These are phyloP conservation scores for Pulveroboletus sp. DNA, from an alignment of 768 basidiomycete genomes.

Conservation along the genomic window DNA sequence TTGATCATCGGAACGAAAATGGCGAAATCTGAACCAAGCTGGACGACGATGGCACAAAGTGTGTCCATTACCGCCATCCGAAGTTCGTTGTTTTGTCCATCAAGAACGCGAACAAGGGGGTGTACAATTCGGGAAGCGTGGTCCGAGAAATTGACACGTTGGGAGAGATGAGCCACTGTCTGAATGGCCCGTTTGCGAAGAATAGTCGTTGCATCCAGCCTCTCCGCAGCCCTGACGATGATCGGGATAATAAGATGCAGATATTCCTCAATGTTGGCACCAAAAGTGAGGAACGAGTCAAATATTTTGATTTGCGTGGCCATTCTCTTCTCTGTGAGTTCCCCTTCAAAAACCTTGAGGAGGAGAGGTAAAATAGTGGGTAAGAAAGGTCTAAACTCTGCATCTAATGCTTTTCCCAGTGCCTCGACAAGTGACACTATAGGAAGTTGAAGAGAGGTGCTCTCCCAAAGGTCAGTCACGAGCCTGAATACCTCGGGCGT, in stretches of 20 bases:
- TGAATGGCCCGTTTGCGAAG: constrained; percentile 87
- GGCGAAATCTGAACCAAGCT: constrained; percentile 94
- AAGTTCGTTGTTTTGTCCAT: constrained; percentile 69
- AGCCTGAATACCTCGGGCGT: constrained; percentile 80
- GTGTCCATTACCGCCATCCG: constrained; percentile 88
- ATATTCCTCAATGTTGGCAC: constrained; percentile 95
- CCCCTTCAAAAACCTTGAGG: constrained; percentile 88
- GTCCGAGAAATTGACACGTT: constrained; percentile 94
- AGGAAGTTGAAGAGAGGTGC: constrained; percentile 75
- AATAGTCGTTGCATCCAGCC: constrained; percentile 62
- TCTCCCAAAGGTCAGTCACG: constrained; percentile 90
- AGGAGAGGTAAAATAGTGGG: constrained; percentile 86
- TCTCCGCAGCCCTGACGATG: constrained; percentile 87
- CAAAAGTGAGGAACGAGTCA: constrained; percentile 92
- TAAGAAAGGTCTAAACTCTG: constrained; percentile 95
- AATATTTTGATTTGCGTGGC: constrained; percentile 85
- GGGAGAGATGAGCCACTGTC: constrained; percentile 85
- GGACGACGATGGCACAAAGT: constrained; percentile 84
- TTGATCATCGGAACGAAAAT: constrained; percentile 97
- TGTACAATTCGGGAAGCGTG: constrained; percentile 97
- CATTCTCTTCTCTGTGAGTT: constrained; percentile 72
- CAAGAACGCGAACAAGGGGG: constrained; percentile 84
- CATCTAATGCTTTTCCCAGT: constrained; percentile 87
- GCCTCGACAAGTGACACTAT: constrained; percentile 92
- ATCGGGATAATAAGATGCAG: constrained; percentile 94